phyloP scores from a whole-genome alignment of 768 basidiomycete genomes.

The Tricholoma flavovirens region DNA sequence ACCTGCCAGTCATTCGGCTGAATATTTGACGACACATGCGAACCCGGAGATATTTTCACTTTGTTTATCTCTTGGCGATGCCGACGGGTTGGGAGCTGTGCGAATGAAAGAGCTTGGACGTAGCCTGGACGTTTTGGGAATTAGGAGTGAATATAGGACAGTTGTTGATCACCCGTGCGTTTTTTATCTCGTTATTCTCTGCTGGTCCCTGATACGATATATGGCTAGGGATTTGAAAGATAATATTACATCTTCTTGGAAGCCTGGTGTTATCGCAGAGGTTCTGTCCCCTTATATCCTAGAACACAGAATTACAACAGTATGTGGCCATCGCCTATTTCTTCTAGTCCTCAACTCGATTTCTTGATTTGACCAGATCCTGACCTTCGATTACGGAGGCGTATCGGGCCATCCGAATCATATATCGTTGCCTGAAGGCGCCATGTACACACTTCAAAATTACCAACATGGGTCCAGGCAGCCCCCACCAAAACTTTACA shows the following conservation, averaged over 20 bases:
- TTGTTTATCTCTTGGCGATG: constrained; percentile 76
- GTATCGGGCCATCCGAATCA: constrained; percentile 90
- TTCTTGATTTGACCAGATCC: constrained; percentile 45
- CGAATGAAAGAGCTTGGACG: constrained; percentile 53
- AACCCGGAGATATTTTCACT: constrained; percentile 44
- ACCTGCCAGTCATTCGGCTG: constrained; percentile 4
- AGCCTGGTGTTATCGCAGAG: constrained; percentile 48
- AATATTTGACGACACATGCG: background rate
- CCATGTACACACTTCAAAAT: constrained; percentile 34
- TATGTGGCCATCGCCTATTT: constrained; percentile 27
- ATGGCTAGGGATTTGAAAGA: constrained; percentile 57
- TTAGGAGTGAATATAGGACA: constrained; percentile 48
- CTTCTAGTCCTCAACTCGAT: constrained; percentile 3
- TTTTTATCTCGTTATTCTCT: constrained; percentile 3
- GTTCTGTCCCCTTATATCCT: constrained; percentile 55
- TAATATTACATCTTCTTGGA: constrained; percentile 65
- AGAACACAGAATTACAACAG: constrained; percentile 55
- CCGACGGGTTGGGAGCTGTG: constrained; percentile 64
- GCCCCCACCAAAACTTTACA: constrained; percentile 41
- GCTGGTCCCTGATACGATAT: background rate
- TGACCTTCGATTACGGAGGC: constrained; percentile 78
- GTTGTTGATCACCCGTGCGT: constrained; percentile 71
- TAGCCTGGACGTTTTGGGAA: constrained; percentile 66
- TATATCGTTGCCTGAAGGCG: constrained; percentile 57
- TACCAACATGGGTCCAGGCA: constrained; percentile 15